Percentiles rank a stretch among this genome's conserved stretches.
phyloP scores from a whole-genome alignment of 352 stramenopile genomes.

The Globisporangium canariense region DNA sequence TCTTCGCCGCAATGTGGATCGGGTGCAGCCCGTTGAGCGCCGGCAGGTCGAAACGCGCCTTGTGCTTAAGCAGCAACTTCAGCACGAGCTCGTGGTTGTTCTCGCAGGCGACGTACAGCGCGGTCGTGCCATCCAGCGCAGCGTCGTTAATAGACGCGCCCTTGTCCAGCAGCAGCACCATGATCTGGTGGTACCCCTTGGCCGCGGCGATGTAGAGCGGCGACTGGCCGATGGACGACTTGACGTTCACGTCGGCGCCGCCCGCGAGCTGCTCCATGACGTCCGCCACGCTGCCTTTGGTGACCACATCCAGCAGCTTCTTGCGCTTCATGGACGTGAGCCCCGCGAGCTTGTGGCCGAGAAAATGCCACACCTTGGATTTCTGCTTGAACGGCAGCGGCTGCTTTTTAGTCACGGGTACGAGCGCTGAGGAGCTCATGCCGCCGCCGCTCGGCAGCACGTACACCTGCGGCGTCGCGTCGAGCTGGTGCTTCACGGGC shows the following conservation, averaged over 20 bases:
- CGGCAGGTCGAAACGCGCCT: slow-evolving; percentile 38
- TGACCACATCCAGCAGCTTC: slow-evolving; percentile 61
- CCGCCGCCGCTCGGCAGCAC: slow-evolving; percentile 21
- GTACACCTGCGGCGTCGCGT: slow-evolving; percentile 37
- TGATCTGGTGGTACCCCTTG: slow-evolving; percentile 54
- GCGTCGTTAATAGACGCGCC: slow-evolving; percentile 57
- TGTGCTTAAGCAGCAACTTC: slow-evolving; percentile 58
- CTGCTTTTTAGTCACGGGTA: slow-evolving; percentile 48
- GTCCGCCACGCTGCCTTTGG: slow-evolving; percentile 44
- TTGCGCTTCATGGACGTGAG: slow-evolving; percentile 73
- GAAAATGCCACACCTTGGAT: slow-evolving; percentile 67
- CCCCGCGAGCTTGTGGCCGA: slow-evolving; percentile 69
- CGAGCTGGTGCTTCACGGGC: slow-evolving; percentile 40
- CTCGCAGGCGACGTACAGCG: slow-evolving; percentile 59
- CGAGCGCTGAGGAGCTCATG: slow-evolving; percentile 34
- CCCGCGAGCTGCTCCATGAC: slow-evolving; percentile 60
- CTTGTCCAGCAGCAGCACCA: slow-evolving; percentile 64
- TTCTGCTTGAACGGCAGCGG: slow-evolving; percentile 22
- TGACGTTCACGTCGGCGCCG: slow-evolving; percentile 52
- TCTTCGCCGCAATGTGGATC: slow-evolving; percentile 64
- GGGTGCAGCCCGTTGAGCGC: slow-evolving; percentile 48
- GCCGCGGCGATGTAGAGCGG: slow-evolving; percentile 54
- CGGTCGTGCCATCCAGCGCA: slow-evolving; percentile 47
- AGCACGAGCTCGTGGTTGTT: slow-evolving; percentile 53
- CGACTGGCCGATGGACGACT: slow-evolving; percentile 50